Base-by-base conservation (phyloP, 305 asterid genomes). In the Rubia balearica region DNA sequence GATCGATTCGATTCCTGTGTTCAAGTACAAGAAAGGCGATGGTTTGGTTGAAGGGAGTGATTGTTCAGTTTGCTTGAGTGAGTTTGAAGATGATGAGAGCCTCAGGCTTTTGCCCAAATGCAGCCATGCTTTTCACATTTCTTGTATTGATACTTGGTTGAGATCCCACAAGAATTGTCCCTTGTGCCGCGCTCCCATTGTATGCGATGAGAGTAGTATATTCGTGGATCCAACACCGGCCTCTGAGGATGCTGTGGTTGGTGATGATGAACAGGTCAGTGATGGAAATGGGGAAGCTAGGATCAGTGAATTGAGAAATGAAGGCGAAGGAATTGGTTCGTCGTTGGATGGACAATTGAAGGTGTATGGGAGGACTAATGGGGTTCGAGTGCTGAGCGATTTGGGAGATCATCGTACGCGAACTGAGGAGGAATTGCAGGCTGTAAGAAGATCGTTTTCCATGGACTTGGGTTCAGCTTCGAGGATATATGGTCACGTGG, bases 101-200 rank as follows among this genome's bases (percentile, higher is more conserved):
- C 84, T 89, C 19, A 70, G 96, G 76, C 83, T 89, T 59, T 69
- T 90, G 79, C 96, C 96, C 0, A 90, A 89, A 59, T 90, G 97
- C 69, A 81, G 81, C 76, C 97, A 91, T 63, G 92, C 92, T 64
- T 91, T 91, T 73, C 97, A 91, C 65, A 42, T 81, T 10, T 19
- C 60, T 22, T 91, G 97, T 69, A 86, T 89, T 30, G 96, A 91
- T 71, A 87, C 89, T 19, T 91, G 97, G 97, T 41, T 91, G 5
- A 72, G 84, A 24, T 85, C 95, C 16, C 96, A 91, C 73, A 76
- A 74, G 74, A 91, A 81, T 55, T 91, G 96, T 68, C 97, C 96
- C 0, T 64, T 91, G n/a, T 89, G 97, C 51, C 97, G 95, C 0
- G 87, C 96, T 12, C 91, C 90, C 1, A 30, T 90, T 11, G 53